Conservation (phyloP, 1,284 basidiomycete genomes). For the Rhodotorula mucilaginosa region DNA sequence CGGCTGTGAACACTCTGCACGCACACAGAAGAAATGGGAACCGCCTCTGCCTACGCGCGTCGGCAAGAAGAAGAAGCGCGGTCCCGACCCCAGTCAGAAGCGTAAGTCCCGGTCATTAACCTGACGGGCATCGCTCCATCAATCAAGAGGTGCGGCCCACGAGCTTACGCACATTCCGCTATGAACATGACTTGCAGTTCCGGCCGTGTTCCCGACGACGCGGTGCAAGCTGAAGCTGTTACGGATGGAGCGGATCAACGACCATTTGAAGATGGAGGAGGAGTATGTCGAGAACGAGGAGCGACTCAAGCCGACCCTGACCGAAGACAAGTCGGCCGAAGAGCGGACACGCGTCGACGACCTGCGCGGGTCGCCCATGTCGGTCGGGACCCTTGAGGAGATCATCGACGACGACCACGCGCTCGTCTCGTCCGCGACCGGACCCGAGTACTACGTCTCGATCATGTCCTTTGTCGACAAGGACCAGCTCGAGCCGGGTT, state of each 20-base stretch:
- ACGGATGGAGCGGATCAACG: slow-evolving; percentile 96
- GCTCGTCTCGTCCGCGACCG: slow-evolving; percentile 90
- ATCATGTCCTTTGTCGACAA: slow-evolving; percentile 99
- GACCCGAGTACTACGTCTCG: slow-evolving; percentile 96
- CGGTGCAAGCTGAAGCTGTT: slow-evolving; percentile 93
- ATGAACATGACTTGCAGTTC: slow-evolving; percentile 53
- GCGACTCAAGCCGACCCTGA: slow-evolving; percentile 73
- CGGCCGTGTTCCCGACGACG: slow-evolving; percentile 89
- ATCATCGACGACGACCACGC: slow-evolving; percentile 99
- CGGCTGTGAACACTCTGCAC: not conserved
- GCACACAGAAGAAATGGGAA: slow-evolving; percentile 80
- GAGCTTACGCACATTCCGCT: too few species aligned
- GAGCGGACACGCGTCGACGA: slow-evolving; percentile 93
- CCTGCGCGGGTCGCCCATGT: slow-evolving; percentile 92
- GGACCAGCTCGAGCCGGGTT: slow-evolving; percentile 93
- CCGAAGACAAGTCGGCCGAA: slow-evolving; percentile 93
- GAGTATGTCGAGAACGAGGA: slow-evolving; percentile 91
- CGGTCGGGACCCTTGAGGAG: slow-evolving; percentile 94
- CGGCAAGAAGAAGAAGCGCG: slow-evolving; percentile 85
- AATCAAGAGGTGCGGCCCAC: too few species aligned
- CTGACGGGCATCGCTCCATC: not conserved
- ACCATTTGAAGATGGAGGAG: slow-evolving; percentile 94
- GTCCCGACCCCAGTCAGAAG: slow-evolving; percentile 86
- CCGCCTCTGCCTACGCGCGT: slow-evolving; percentile 95
- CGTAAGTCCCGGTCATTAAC: slow-evolving; percentile 42